Percentiles rank a stretch among this genome's conserved stretches.
These are phyloP conservation scores for Coemansia sp. DNA, from an alignment of 192 early-diverging fungal species.

Conservation along the genomic window DNA sequence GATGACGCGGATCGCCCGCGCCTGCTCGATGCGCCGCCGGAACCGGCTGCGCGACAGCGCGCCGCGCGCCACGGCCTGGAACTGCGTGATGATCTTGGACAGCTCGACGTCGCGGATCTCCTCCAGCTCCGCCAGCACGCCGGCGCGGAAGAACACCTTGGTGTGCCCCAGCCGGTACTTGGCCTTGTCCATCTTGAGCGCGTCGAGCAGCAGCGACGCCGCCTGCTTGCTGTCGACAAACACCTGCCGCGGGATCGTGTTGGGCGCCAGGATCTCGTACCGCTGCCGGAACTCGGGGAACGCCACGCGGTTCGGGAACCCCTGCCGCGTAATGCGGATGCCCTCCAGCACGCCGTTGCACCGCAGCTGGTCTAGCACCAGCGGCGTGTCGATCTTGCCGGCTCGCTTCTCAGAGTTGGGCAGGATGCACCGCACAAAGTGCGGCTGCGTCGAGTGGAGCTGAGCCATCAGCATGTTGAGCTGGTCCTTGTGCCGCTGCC, in stretches of 20 bases:
- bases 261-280: constrained; percentile 87
- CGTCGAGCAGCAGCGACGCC: constrained; percentile 74
- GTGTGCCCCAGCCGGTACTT: constrained; percentile 88
- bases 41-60: constrained; percentile 73
- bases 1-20: constrained; percentile 88
- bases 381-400: constrained; percentile 75
- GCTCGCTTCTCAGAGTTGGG: constrained; percentile 91
- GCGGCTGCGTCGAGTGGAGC: constrained; percentile 87
- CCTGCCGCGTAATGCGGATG: constrained; percentile 92
- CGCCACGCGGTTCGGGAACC: constrained; percentile 89
- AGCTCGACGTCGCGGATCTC: constrained; percentile 85
- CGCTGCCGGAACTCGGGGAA: constrained; percentile 94
- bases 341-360: constrained; percentile 99
- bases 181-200: constrained; percentile 70
- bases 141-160: constrained; percentile 97
- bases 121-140: constrained; percentile 93
- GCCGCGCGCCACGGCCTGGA: constrained; percentile 88
- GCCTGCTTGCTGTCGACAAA: constrained; percentile 91
- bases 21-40: constrained; percentile 68
- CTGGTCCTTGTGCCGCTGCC: constrained; percentile 93
- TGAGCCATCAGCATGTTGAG: constrained; percentile 85
- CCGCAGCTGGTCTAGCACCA: constrained; percentile 89
- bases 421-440: constrained; percentile 98
- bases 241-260: constrained; percentile 71
- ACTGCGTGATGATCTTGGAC: constrained; percentile 73